Evolutionary conservation across 306 rosid genomes (phyloP), one percentile per base, ranked within the genome.

Genomic region (Parietaria judaica): DNA sequence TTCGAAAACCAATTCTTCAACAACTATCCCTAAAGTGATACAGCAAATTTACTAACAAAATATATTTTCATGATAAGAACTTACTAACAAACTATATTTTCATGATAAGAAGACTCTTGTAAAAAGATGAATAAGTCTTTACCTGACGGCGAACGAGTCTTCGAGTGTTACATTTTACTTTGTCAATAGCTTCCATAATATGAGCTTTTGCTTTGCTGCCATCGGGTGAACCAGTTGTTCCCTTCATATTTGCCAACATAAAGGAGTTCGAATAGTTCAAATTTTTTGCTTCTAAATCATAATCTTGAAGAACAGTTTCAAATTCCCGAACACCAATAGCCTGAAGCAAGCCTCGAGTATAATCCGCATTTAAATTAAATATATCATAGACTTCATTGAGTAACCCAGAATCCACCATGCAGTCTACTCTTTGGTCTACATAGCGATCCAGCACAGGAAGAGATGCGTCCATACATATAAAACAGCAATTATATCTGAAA

Each of bases 121-220:
- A 12, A 3, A 14, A 43, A 60, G 15, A 3, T 16, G 10, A 62
- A 51, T 51, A 31, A 14, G 63, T 56, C 45, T 74, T 67, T 62
- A 87, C 97, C 88, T 87, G 97, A 36, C 89, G 95, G 41, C 89
- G 95, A 79, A 85, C 84, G 55, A 91, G 84, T 79, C 91, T 87
- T 70, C 81, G 70, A 63, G 91, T 87, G 75, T 91, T 87, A 59
- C 83, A 51, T 72, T 91, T 91, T 64, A 87, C 88, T 76, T 77
- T 87, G 52, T 80, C 92, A 67, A 87, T 71, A 64, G 89, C 89
- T 73, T 91, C 92, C 55, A 74, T 84, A 77, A 87, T 55, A 51
- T 73, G 81, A 51, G 69, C 46, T 50, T 55, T 67, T 62, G 74
- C 57, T 56, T 78, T 66, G 55, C 68, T 49, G 45, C 78, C 80